Conservation (phyloP, 192 early-diverging fungal species). For the Linnemannia hyalina region DNA sequence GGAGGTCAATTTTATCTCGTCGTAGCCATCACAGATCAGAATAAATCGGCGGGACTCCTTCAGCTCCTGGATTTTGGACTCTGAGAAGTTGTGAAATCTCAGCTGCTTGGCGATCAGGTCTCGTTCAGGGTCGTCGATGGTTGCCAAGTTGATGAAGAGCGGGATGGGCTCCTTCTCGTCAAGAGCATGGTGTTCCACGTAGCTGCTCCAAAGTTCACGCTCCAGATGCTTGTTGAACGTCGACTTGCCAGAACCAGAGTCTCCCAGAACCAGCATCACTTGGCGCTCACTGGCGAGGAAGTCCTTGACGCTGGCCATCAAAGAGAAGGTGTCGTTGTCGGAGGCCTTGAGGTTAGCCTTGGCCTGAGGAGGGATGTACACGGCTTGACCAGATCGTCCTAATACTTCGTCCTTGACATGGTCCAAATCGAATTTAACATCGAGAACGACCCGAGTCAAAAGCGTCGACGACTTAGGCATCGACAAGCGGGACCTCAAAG, state of each 20-base stretch:
- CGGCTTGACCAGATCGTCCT: not conserved
- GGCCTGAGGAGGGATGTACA: not conserved
- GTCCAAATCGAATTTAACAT: not conserved
- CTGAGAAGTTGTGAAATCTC: not conserved
- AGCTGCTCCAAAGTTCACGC: not conserved
- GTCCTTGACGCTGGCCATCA: not conserved
- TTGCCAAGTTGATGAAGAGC: not conserved
- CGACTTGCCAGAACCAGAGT: slow-evolving; percentile 1
- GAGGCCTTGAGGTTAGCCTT: not conserved
- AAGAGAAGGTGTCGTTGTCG: not conserved
- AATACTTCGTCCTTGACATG: not conserved
- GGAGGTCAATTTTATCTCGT: not conserved
- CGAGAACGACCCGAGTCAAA: not conserved
- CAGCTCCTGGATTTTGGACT: not conserved
- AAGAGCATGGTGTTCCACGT: not conserved
- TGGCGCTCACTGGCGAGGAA: not conserved
- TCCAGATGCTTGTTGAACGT: not conserved
- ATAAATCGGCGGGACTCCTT: not conserved
- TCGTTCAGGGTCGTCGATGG: not conserved
- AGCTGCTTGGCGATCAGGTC: not conserved
- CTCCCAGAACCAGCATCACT: not conserved
- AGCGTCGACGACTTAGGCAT: not conserved
- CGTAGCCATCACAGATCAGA: not conserved
- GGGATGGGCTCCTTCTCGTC: not conserved
- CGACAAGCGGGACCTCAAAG: not conserved